Evolutionary conservation across 148 eudicot genomes (phyloP).

Genomic region (Silene conica): DNA sequence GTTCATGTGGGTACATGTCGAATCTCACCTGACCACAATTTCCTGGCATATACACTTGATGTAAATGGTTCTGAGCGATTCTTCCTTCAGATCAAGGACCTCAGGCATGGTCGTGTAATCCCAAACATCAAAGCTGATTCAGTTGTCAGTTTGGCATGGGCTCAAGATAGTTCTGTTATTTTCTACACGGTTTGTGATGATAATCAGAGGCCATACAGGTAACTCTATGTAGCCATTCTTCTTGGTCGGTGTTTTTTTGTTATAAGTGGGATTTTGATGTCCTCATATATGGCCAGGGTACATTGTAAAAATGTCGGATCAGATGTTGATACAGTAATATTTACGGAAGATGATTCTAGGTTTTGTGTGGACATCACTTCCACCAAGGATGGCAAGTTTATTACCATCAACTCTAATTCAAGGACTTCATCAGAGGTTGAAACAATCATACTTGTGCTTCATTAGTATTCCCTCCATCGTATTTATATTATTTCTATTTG

Average conservation of each 20-base stretch:
- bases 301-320: constrained; percentile 54
- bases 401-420: constrained; percentile 93
- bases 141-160: constrained; percentile 95
- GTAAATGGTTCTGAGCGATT: constrained; percentile 67
- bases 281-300: constrained; percentile 45
- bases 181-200: constrained; percentile 74
- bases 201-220: constrained; percentile 91
- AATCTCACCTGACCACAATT: constrained; percentile 86
- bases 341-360: constrained; percentile 69
- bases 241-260: constrained; percentile 5
- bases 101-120: constrained; percentile 40
- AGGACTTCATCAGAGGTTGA: constrained; percentile 95
- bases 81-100: constrained; percentile 78
- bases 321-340: constrained; percentile 41
- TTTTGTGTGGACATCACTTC: constrained; percentile 87
- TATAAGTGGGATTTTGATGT: constrained; percentile 22
- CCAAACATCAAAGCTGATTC: constrained; percentile 45
- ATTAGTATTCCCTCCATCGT: too few species aligned
- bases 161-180: constrained; percentile 58
- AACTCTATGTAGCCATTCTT: constrained; percentile 26
- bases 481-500: too few species aligned
- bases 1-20: constrained; percentile 95
- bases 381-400: constrained; percentile 91
- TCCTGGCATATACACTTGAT: constrained; percentile 88
- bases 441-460: constrained; percentile 23